These are phyloP conservation scores for Fragaria iinumae DNA, from an alignment of 306 rosid genomes.

Conservation along the genomic window DNA sequence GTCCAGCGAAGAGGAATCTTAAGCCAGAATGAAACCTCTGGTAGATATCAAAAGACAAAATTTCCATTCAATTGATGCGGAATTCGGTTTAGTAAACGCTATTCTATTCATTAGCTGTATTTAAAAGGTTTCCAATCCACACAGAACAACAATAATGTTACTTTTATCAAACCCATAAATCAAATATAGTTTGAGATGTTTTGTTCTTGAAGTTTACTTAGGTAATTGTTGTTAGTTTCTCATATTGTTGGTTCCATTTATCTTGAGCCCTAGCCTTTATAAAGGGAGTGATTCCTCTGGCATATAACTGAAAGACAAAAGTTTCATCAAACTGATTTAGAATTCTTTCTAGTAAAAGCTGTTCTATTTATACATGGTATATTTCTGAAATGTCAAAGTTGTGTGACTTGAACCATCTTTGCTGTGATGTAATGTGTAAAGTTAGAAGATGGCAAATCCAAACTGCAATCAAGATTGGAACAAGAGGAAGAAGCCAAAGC, in stretches of 20 bases:
- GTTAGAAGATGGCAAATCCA: slow-evolving; percentile 96
- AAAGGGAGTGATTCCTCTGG: not conserved
- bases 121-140: not conserved
- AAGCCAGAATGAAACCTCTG: not conserved
- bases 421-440: slow-evolving; percentile 44
- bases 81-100: not conserved
- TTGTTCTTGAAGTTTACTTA: not conserved
- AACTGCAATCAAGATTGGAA: slow-evolving; percentile 92
- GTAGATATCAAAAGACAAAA: not conserved
- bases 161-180: not conserved
- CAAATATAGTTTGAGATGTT: not conserved
- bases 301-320: not conserved
- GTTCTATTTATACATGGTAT: not conserved
- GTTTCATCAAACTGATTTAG: not conserved
- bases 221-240: not conserved
- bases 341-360: not conserved
- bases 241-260: not conserved
- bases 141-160: not conserved
- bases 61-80: not conserved
- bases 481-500: slow-evolving; percentile 98
- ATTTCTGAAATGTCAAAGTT: not conserved
- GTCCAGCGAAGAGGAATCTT: not conserved
- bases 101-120: not conserved
- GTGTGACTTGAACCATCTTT: slow-evolving; percentile 36
- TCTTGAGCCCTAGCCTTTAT: not conserved